Conservation (phyloP, 1,284 basidiomycete genomes). For the Trichosporon faecale region DNA sequence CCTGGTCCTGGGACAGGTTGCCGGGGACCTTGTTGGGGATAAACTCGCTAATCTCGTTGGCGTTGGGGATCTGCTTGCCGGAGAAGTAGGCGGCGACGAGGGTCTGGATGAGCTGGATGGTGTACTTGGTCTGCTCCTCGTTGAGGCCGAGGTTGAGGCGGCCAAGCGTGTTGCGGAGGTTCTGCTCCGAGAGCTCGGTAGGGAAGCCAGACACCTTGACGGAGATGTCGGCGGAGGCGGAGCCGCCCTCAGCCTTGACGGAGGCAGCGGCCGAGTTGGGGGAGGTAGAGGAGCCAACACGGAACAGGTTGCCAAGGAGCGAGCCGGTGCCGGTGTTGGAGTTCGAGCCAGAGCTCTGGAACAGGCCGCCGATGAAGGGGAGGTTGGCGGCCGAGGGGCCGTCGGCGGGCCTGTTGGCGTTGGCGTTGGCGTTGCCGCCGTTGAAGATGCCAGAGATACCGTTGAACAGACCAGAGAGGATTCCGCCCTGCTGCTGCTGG, state of each 20-base stretch:
- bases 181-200: not conserved
- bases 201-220: not conserved
- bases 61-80: not conserved
- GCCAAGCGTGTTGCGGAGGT: not conserved
- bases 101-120: constrained; percentile 3
- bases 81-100: not conserved
- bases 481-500: not conserved
- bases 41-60: not conserved
- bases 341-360: not conserved
- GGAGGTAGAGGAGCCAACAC: not conserved
- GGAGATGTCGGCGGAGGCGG: not conserved
- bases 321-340: not conserved
- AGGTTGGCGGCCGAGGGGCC: not conserved
- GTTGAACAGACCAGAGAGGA: not conserved
- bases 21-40: not conserved
- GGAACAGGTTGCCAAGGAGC: constrained; percentile 2
- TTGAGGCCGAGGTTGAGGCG: not conserved
- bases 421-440: not conserved
- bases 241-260: not conserved
- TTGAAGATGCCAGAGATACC: not conserved
- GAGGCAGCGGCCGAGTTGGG: not conserved
- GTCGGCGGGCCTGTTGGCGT: not conserved
- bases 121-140: not conserved
- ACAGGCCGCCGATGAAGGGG: not conserved
- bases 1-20: constrained; percentile 1